A percentile compares a stretch with the other conserved stretches of the same genome.
Conservation (phyloP, 176 grass and related monocot genomes). For the Phoenix dactylifera region DNA sequence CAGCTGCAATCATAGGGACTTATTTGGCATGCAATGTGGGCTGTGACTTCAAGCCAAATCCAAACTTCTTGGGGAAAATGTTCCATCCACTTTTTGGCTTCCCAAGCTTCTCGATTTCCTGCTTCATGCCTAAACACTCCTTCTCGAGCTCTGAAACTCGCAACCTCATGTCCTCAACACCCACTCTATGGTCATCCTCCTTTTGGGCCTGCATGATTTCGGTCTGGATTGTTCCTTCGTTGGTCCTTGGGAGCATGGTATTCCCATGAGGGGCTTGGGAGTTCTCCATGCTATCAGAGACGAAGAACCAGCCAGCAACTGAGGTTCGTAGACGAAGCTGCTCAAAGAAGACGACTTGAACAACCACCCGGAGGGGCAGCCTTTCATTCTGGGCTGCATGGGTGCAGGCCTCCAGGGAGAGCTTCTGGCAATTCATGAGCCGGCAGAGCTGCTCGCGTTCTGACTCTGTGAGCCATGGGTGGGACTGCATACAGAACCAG, state of each 20-base stretch:
- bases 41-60: constrained; percentile 43
- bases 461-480: constrained; percentile 56
- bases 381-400: constrained; percentile 72
- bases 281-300: constrained; percentile 38
- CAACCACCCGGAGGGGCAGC: constrained; percentile 58
- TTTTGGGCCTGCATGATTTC: constrained; percentile 6
- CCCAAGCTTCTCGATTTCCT: constrained; percentile 47
- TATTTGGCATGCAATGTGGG: constrained; percentile 33
- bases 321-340: constrained; percentile 69
- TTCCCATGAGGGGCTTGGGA: constrained; percentile 21
- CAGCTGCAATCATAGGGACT: neutral
- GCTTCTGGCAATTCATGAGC: constrained; percentile 66
- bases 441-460: constrained; percentile 73
- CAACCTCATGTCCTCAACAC: constrained; percentile 34
- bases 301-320: constrained; percentile 57
- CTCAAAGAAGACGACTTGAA: constrained; percentile 86
- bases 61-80: constrained; percentile 42
- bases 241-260: constrained; percentile 28
- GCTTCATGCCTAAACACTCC: constrained; percentile 60
- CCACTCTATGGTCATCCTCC: neutral
- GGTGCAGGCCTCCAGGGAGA: constrained; percentile 65
- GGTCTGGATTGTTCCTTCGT: neutral
- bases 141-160: constrained; percentile 58
- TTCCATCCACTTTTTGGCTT: constrained; percentile 54
- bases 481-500: constrained; percentile 30